A percentile compares a stretch with the other conserved stretches of the same genome.
phyloP scores from a whole-genome alignment of 306 rosid species.

The Carpinus viminea region DNA sequence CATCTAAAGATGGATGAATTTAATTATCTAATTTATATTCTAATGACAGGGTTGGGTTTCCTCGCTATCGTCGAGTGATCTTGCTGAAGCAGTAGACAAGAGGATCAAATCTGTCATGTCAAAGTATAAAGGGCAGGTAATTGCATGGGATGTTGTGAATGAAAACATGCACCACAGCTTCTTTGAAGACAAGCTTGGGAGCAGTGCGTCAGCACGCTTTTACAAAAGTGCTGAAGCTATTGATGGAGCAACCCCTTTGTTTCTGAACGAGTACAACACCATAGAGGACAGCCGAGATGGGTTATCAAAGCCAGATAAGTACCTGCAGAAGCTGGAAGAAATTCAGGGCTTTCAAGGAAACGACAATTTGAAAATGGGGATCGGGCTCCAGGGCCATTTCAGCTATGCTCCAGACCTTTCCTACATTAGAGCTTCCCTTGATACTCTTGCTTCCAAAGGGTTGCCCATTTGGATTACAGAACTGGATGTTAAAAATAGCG shows the following conservation, averaged over 20 bases:
- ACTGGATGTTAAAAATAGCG: conserved; percentile 47
- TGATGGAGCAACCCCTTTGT: conserved; percentile 48
- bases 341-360: conserved; percentile 40
- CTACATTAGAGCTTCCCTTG: conserved; percentile 69
- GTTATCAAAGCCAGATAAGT: conserved; percentile 40
- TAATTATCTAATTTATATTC: no score
- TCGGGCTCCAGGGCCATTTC: conserved; percentile 77
- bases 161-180: conserved; percentile 63
- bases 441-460: conserved; percentile 57
- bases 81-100: conserved; percentile 33
- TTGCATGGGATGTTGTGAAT: conserved; percentile 81
- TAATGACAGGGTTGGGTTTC: conserved; percentile 39
- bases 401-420: conserved; percentile 43
- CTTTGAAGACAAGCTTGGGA: conserved; percentile 54
- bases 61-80: conserved; percentile 37
- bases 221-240: conserved; percentile 41
- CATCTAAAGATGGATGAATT: no score
- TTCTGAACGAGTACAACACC: conserved; percentile 69
- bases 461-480: conserved; percentile 79
- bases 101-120: conserved; percentile 50
- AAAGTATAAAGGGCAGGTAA: conserved; percentile 56
- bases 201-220: conserved; percentile 26
- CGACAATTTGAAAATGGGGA: conserved; percentile 27
- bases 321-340: conserved; percentile 47
- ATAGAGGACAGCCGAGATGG: conserved; percentile 56